A percentile compares a stretch with the other conserved stretches of the same genome.
phyloP scores from a whole-genome alignment of 768 basidiomycete species.

The Mycena crocata region DNA sequence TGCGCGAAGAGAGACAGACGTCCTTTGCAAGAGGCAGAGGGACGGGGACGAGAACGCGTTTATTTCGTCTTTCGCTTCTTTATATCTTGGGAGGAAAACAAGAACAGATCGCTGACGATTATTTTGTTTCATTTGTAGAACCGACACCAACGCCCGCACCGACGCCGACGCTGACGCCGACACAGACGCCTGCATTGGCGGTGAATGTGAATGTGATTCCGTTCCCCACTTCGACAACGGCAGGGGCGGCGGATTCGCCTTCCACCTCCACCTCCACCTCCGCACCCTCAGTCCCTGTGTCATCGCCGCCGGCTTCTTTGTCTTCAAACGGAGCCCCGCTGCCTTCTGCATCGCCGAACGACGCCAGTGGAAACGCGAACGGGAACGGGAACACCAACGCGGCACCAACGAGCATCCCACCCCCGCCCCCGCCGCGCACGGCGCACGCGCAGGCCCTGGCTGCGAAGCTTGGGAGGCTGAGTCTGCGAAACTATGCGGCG shows the following conservation, averaged over 20 bases:
- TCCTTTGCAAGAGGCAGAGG: too few species aligned
- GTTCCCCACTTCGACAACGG: constrained; percentile 12
- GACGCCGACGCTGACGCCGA: neutral
- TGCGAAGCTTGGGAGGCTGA: constrained; percentile 41
- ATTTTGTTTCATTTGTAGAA: neutral
- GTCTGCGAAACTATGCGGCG: constrained; percentile 47
- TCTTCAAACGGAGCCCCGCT: too few species aligned
- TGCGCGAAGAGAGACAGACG: too few species aligned
- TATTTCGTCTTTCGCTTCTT: too few species aligned
- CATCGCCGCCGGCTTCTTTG: neutral
- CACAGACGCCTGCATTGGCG: neutral
- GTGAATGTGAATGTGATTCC: constrained; percentile 6
- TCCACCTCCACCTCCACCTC: constrained; percentile 18
- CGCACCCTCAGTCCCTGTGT: constrained; percentile 1
- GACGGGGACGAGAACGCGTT: too few species aligned
- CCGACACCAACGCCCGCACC: neutral
- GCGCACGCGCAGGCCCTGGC: constrained; percentile 32
- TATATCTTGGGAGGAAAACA: too few species aligned
- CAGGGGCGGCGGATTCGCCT: neutral
- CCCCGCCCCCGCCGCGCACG: constrained; percentile 28
- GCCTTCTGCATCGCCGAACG: too few species aligned
- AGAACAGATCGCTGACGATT: neutral
- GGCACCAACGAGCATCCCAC: neutral
- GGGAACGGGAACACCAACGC: neutral
- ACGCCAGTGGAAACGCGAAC: too few species aligned